A percentile compares a stretch with the other conserved stretches of the same genome.
phyloP scores from a whole-genome alignment of 805 yeast genomes.

The Barnettozyma pratensis region DNA sequence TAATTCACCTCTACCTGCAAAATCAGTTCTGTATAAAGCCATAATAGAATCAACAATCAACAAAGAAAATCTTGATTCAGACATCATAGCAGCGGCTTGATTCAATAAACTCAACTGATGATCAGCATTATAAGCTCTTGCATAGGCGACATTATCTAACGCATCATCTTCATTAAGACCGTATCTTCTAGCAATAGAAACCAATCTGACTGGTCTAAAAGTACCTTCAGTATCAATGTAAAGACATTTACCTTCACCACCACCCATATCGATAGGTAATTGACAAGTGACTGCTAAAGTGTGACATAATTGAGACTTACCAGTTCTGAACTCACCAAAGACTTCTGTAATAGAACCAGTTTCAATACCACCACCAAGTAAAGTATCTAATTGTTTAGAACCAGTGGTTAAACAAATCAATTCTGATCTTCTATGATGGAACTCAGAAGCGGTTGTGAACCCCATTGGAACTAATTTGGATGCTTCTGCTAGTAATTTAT shows the following conservation, averaged over 20 bases:
- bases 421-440: constrained; percentile 84
- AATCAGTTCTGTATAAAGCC: constrained; percentile 95
- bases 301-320: constrained; percentile 95
- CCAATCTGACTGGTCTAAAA: constrained; percentile 85
- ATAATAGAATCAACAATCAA: constrained; percentile 95
- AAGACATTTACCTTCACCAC: constrained; percentile 96
- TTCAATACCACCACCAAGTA: constrained; percentile 94
- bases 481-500: constrained; percentile 75
- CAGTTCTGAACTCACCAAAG: constrained; percentile 96
- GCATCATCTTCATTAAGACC: constrained; percentile 92
- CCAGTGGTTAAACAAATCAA: constrained; percentile 94
- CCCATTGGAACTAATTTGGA: constrained; percentile 90
- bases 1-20: constrained; percentile 90
- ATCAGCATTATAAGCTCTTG: constrained; percentile 95
- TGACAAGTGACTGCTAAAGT: constrained; percentile 96
- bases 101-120: constrained; percentile 84
- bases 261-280: constrained; percentile 93
- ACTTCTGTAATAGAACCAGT: constrained; percentile 96
- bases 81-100: constrained; percentile 94
- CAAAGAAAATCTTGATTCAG: constrained; percentile 84
- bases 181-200: constrained; percentile 85
- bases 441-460: constrained; percentile 94
- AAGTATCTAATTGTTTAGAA: constrained; percentile 86
- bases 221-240: constrained; percentile 98
- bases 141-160: constrained; percentile 95